Conservation (phyloP, 106 monocot genomes). For the Agapanthus africanus region DNA sequence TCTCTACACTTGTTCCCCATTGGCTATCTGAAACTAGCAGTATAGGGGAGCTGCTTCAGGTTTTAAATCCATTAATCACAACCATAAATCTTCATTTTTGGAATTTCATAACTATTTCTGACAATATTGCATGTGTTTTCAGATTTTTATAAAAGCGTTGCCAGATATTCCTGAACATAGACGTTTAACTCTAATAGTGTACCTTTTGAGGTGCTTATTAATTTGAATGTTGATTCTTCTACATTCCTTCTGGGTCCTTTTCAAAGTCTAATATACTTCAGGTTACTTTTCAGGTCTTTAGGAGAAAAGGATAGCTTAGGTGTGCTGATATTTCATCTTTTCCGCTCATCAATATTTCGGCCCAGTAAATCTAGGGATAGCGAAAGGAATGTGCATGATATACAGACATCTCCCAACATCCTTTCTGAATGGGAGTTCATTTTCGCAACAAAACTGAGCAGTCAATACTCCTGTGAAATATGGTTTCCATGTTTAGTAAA, state of each 20-base stretch:
- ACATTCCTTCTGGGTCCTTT: constrained; percentile 2
- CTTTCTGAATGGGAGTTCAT: constrained; percentile 60
- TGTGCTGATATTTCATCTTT: constrained; percentile 42
- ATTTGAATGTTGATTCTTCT: constrained; percentile 6
- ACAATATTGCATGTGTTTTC: constrained; percentile 5
- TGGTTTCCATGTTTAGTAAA: constrained; percentile 77
- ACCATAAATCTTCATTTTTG: neutral
- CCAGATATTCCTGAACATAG: constrained; percentile 60
- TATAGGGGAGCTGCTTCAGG: constrained; percentile 62
- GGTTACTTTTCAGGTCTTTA: constrained; percentile 49
- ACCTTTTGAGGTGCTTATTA: constrained; percentile 46
- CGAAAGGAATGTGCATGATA: constrained; percentile 8
- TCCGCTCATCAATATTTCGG: constrained; percentile 35
- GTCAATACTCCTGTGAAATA: constrained; percentile 65
- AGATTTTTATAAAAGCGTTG: constrained; percentile 80
- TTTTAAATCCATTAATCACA: constrained; percentile 17
- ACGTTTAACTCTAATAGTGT: constrained; percentile 57
- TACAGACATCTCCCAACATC: constrained; percentile 5
- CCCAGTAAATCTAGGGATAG: constrained; percentile 12
- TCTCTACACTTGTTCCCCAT: constrained; percentile 73
- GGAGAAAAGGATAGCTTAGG: constrained; percentile 68
- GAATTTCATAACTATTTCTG: constrained; percentile 1
- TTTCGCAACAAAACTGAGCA: constrained; percentile 51
- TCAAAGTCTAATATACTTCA: constrained; percentile 3
- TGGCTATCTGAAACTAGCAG: constrained; percentile 60